Evolutionary conservation across 2,329 filamentous ascomycete genomes (phyloP), one percentile per base, ranked within the genome.

Genomic region (Venturia pyrina): DNA sequence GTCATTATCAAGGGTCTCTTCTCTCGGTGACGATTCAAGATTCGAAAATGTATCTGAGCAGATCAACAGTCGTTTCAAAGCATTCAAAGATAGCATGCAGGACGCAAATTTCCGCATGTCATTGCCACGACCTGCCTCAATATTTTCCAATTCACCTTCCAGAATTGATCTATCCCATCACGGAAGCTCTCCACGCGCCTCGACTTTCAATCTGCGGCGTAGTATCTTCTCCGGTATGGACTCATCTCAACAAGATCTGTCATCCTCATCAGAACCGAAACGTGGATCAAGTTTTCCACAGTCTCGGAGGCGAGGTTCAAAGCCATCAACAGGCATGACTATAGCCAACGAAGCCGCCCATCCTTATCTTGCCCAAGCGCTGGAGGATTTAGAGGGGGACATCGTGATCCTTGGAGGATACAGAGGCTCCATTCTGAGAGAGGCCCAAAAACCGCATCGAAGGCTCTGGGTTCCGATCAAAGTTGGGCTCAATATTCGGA

Each of bases 391-490:
- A 28, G 90, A 87, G 0, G 93, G 93, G 0, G 93, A 98, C 72
- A 75, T 98, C 8, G 91, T 98, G 8, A 82, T 97, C 40, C 83
- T 98, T 73, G 93, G 93, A 24, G 93, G 93, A 17, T 96, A 97
- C 73, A 84, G 93, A 69, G 93, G 93, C 3, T 96, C 93, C 0
- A 83, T 97, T n/a, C 77, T 98, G 40, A 87, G 93, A 40, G 96
- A 91, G 13, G 89, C 91, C 13, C 87, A 91, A 68, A 84, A 89
- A 10, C 89, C 90, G 4, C 86, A 93, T 72, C 87, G 91, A n/a
- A 91, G 96, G 73, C 79, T 96, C 0, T 98, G 93, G 93, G 90
- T 96, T 1, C 93, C 93, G 0, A 88, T 97, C 72, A 97, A 97
- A 76, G 88, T 96, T 37, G 93, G 93, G 0, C 79, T 98, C 63